Base-by-base conservation (phyloP, 495 filamentous ascomycete species). In the Cladorrhinum samala region DNA sequence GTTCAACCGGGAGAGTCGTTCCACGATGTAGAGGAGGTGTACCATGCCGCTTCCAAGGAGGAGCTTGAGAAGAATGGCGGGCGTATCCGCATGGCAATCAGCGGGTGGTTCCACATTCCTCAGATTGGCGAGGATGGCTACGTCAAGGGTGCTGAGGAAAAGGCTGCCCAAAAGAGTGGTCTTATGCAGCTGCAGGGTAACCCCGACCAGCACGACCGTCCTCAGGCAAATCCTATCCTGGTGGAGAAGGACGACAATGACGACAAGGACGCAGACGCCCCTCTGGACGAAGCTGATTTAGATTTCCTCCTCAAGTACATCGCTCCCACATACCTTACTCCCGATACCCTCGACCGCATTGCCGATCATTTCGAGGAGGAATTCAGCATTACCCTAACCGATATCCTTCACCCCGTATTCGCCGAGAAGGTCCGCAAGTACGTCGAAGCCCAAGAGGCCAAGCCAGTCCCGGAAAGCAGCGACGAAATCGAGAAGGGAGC, bases 101-200 rank as follows among this genome's bases (percentile, higher is more conserved):
- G 88, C 55, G 93, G 93, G n/a, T 99, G 93, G 93, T 99, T 90
- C 71, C 93, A 99, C 66, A 96, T 99, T 49, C 94, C 93, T 0
- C 93, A 99, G 65, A 74, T 87, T 56, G 93, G 93, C 33, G 93
- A 99, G 64, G 88, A 92, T n/a, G 94, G 93, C 9, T 97, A 85
- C 57, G 83, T 91, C 50, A 76, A 84, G 55, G 94, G 92, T 1
- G 73, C 90, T n/a, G 93, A 97, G 67, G 88, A 89, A 69, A 84
- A 85, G 63, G 77, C 93, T 18, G 88, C 88, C 9, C 84, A 88
- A 59, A 89, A 89, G 62, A 96, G 91, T 70, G 89, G 89, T 56
- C 78, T 97, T 40, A 83, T 84, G 64, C 93, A 97, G 68, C 73
- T 99, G 7, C 89, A 97, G 65, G 88, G 89, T 48, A 91, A 94